Conservation (phyloP, 257 asterid genomes). For the Lycium barbarum region DNA sequence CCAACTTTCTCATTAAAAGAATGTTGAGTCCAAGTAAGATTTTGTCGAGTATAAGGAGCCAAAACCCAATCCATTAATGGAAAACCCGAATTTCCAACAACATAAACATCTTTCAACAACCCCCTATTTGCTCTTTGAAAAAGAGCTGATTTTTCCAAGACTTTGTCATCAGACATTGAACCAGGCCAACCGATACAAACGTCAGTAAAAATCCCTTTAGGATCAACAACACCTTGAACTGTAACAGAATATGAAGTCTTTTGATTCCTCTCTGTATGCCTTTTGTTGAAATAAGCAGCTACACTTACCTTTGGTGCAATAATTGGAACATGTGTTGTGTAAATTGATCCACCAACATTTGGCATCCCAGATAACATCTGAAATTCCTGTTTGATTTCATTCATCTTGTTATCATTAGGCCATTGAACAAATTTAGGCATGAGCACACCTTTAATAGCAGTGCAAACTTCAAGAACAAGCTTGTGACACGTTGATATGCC, state of each 20-base stretch:
- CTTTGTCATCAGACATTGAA: slow-evolving; percentile 80
- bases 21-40: slow-evolving; percentile 83
- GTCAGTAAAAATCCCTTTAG: slow-evolving; percentile 68
- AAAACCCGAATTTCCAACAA: slow-evolving; percentile 60
- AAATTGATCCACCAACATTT: slow-evolving; percentile 62
- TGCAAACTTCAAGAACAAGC: slow-evolving; percentile 81
- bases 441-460: slow-evolving; percentile 63
- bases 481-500: slow-evolving; percentile 97
- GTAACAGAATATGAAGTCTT: slow-evolving; percentile 80
- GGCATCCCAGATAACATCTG: slow-evolving; percentile 64
- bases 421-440: slow-evolving; percentile 82
- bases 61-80: slow-evolving; percentile 77
- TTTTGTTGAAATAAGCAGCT: slow-evolving; percentile 69
- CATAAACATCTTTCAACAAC: slow-evolving; percentile 49
- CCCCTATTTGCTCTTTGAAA: slow-evolving; percentile 66
- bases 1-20: slow-evolving; percentile 64
- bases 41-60: slow-evolving; percentile 66
- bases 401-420: slow-evolving; percentile 60
- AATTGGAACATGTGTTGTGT: slow-evolving; percentile 84
- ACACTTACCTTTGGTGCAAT: slow-evolving; percentile 73
- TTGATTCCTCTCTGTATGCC: slow-evolving; percentile 81
- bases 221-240: slow-evolving; percentile 82
- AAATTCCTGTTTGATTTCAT: slow-evolving; percentile 47
- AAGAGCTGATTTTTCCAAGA: slow-evolving; percentile 77
- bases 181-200: slow-evolving; percentile 95